Base-by-base conservation (phyloP, 768 basidiomycete genomes). In the Russula sp. region DNA sequence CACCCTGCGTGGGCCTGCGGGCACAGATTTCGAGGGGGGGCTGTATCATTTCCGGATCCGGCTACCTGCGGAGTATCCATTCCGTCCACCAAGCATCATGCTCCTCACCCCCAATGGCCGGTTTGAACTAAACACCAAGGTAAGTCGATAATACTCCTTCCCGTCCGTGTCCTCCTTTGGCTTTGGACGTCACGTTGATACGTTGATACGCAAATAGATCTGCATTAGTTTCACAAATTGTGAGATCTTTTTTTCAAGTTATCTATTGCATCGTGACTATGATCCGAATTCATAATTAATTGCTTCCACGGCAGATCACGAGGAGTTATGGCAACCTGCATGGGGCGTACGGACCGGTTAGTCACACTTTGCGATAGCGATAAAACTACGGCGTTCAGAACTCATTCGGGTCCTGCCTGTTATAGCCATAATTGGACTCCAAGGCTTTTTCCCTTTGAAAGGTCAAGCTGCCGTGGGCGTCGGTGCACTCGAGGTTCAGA, bases 51-150 rank as follows among this genome's bases (percentile, higher is more conserved):
- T 97, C 74, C 86, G 94, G 62, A 89, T 96, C 71, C 76, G 92
- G 30, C 79, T 97, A 9, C 94, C 95, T 14, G 87, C 94, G 59
- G 92, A 94, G 78, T 98, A 98, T 74, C 96, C 96, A 36, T 97
- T 98, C 78, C 86, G 93, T 66, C 94, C 96, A 36, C 96, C 96
- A 26, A 92, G 94, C 54, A 86, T 98, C 72, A 90, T 95, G 86
- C 85, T 98, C 79, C 85, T 98, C 52, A 98, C 95, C 14, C 96
- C 96, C 7, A 96, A 90, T 68, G 96, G 96, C n/a, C 84, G 96
- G 52, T 98, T 98, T 71, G 95, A 98, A 76, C 80, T 94, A 51
- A 94, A 95, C 72, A 93, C 94, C 58, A 96, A 96, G 87, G 94
- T 92, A 71, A 63, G 81, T 61, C 30, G 40, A 38, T 48, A 6